Evolutionary conservation across 352 stramenopile species (phyloP).

Genomic region (Peronospora tabacina): DNA sequence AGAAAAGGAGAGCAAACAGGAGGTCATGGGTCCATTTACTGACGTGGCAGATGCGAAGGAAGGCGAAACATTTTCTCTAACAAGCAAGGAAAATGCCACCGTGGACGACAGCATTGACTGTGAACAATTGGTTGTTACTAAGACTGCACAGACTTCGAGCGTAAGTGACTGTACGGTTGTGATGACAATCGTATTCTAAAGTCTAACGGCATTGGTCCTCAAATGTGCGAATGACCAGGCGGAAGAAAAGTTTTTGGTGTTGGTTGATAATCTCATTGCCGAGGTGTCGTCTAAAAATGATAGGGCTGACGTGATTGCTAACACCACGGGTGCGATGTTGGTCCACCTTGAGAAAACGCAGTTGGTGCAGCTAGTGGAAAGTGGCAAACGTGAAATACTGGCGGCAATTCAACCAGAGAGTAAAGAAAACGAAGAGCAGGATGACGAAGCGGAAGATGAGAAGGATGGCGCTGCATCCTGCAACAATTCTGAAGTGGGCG

Average conservation of each 20-base stretch:
- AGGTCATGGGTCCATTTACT: conserved; percentile 10
- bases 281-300: conserved; percentile 56
- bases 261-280: conserved; percentile 52
- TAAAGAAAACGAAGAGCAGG: conserved; percentile 22
- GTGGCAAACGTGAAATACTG: conserved; percentile 44
- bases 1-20: conserved; percentile 26
- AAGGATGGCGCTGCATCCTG: conserved; percentile 12
- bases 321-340: conserved; percentile 63
- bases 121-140: conserved; percentile 9
- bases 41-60: not conserved
- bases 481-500: conserved; percentile 52
- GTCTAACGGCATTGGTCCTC: conserved; percentile 3
- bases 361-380: conserved; percentile 52
- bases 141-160: conserved; percentile 8
- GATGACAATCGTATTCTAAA: not conserved
- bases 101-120: conserved; percentile 1
- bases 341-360: conserved; percentile 70
- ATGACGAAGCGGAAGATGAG: conserved; percentile 11
- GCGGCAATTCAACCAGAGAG: conserved; percentile 26
- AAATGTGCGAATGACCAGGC: conserved; percentile 14
- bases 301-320: conserved; percentile 49
- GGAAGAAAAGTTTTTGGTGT: conserved; percentile 47
- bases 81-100: conserved; percentile 1
- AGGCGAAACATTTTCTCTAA: not conserved
- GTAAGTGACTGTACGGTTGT: conserved; percentile 16